These are phyloP conservation scores for Aethionema arabicum DNA, from an alignment of 345 rosid genomes.

Conservation along the genomic window DNA sequence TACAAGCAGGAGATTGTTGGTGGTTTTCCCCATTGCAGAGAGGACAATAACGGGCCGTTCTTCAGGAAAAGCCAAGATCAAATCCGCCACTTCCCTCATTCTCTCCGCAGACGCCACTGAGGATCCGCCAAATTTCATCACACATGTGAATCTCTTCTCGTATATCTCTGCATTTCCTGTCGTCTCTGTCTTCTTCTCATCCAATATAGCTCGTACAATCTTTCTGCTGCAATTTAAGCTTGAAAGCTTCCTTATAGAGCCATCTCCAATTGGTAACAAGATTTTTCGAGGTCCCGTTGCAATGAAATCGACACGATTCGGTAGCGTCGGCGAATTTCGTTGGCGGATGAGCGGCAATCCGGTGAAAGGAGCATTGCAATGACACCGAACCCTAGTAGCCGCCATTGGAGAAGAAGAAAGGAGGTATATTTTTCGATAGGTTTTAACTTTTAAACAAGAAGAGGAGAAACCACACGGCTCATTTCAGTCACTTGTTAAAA, in stretches of 20 bases:
- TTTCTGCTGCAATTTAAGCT: background rate
- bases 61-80: conserved; percentile 69
- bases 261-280: conserved; percentile 35
- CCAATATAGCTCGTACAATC: conserved; percentile 30
- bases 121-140: conserved; percentile 98
- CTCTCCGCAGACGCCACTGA: conserved; percentile 82
- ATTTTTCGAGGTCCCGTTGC: conserved; percentile 10
- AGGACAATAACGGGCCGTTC: conserved; percentile 88
- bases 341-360: conserved; percentile 20
- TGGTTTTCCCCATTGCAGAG: conserved; percentile 97
- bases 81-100: conserved; percentile 84
- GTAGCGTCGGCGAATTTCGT: conserved; percentile 35
- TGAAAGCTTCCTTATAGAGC: conserved; percentile 23
- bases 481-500: background rate
- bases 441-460: conserved; percentile 6
- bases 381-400: conserved; percentile 38
- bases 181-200: conserved; percentile 34
- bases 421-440: conserved; percentile 13
- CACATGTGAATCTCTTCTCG: conserved; percentile 61
- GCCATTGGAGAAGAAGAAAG: conserved; percentile 36
- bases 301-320: conserved; percentile 28
- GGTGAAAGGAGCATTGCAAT: conserved; percentile 25
- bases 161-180: conserved; percentile 12
- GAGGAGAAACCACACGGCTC: conserved; percentile 11
- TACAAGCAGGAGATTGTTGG: conserved; percentile 89